These are phyloP conservation scores for Trichosporon faecale DNA, from an alignment of 1,284 basidiomycete species.

Conservation along the genomic window DNA sequence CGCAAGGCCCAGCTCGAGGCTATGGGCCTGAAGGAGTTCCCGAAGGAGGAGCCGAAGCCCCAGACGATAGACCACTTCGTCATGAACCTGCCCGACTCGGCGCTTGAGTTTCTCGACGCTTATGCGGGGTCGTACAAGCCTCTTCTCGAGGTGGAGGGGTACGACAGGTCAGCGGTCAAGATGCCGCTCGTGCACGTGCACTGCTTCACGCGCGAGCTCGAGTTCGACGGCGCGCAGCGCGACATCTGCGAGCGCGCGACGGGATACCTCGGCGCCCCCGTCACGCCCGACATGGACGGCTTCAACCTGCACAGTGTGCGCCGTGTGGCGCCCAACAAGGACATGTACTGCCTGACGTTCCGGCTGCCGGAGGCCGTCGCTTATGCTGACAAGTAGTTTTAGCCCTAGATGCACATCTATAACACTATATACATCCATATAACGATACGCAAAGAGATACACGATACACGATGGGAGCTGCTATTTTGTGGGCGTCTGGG, in stretches of 20 bases:
- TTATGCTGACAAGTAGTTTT: conserved; percentile 20
- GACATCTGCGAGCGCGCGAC: conserved; percentile 81
- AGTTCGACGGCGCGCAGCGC: conserved; percentile 61
- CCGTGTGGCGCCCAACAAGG: conserved; percentile 92
- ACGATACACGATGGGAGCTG: background rate
- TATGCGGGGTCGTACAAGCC: conserved; percentile 66
- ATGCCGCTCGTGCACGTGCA: conserved; percentile 94
- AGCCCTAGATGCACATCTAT: conserved; percentile 13
- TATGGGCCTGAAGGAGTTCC: background rate
- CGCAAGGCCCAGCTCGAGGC: conserved; percentile 7
- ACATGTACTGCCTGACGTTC: conserved; percentile 98
- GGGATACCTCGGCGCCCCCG: conserved; percentile 60
- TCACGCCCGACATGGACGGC: conserved; percentile 58
- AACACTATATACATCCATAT: conserved; percentile 3
- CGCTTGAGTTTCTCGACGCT: conserved; percentile 83
- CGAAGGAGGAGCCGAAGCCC: conserved; percentile 23
- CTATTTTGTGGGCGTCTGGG: conserved; percentile 18
- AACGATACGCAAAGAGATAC: background rate
- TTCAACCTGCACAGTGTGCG: conserved; percentile 72
- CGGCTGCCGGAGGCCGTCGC: conserved; percentile 62
- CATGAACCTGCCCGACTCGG: conserved; percentile 95
- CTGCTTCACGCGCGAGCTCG: conserved; percentile 90
- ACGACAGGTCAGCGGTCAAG: conserved; percentile 33
- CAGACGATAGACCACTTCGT: conserved; percentile 78
- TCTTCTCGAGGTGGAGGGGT: conserved; percentile 32